Evolutionary conservation across 140 eudicot genomes (phyloP), one percentile per base, ranked within the genome.

Genomic region (Cichorium intybus): DNA sequence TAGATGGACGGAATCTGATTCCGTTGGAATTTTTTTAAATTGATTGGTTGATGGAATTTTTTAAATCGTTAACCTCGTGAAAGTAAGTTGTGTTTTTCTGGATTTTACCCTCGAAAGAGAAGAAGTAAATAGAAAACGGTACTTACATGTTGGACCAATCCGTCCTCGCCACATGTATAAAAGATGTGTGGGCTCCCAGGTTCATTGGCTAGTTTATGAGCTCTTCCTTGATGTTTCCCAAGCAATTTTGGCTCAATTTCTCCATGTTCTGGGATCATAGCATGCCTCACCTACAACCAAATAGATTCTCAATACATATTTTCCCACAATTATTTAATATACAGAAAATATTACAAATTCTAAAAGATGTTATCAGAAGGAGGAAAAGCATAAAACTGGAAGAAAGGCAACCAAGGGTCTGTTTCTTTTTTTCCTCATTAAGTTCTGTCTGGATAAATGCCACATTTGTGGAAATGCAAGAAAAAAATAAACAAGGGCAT

Each of bases 171-270:
- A 52, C 96, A 92, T 10, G 89, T 82, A 68, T 85, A 92, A 37
- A 92, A 83, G 48, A 81, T 81, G 74, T 92, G 87, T 24, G 95
- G 85, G 82, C 98, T 87, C 18, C 95, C 98, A 60, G 95, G 98
- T 77, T 92, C 95, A 72, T 75, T 76, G 20, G 96, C 96, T 80
- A 92, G 78, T 69, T 92, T 92, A 71, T 92, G 98, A 70, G 79
- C 95, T 37, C 95, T 81, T 17, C 86, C 81, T 4, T 72, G 81
- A 81, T 92, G 98, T 58, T 72, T 73, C 7, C 73, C 81, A 16
- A 92, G 89, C 43, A 85, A 53, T 64, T 82, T 80, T 54, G 95
- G 76, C 62, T 74, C 89, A 57, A 83, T 89, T 11, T 56, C 56
- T 56, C 98, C 98, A 70, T 71, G 51, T 57, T 92, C 96, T 45